Evolutionary conservation across 2,329 filamentous ascomycete species (phyloP), one percentile per base, ranked within the genome.

Genomic region (Aspergillus aculeatinus): DNA sequence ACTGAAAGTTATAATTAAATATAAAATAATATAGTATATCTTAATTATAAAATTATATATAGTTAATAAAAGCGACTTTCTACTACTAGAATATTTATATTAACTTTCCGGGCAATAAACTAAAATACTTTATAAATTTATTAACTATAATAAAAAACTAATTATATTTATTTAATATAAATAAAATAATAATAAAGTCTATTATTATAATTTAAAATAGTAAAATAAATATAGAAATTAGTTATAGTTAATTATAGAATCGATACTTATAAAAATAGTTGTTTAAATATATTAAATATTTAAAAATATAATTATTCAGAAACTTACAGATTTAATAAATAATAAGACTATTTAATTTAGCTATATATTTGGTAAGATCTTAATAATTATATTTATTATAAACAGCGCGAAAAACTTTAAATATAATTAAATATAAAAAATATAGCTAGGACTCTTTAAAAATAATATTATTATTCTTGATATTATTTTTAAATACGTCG

Each of bases 141-240:
- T 7, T 57, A 3, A 23, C 1, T 42, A 4, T 50, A 57, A 4
- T 5, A 23, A 49, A 11, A 0, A 25, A 42, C 4, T 50, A 50
- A 11, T 25, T 31, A 16, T 25, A 48, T 57, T n/a, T 31, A 42
- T 5, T 21, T 29, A 39, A 16, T 6, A 50, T 1, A 57, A 4
- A 10, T n/a, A 50, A 5, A 27, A 2, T 14, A 27, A 42, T 39
- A 25, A 57, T 51, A 57, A 57, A 57, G 11, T 57, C 19, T 50
- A 57, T 50, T n/a, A 27, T 57, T 14, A 57, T 50, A 39, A 19
- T 57, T 16, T 57, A 27, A 31, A 57, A 57, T 11, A 23, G 1
- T 7, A 50, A 12, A 10, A 14, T 2, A 4, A 27, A n/a, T 11
- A 27, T 29, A 42, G 12, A 4, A 7, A 57, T 57, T 12, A n/a